Conservation (phyloP, 805 yeast species). For the Candida sithepensis region DNA sequence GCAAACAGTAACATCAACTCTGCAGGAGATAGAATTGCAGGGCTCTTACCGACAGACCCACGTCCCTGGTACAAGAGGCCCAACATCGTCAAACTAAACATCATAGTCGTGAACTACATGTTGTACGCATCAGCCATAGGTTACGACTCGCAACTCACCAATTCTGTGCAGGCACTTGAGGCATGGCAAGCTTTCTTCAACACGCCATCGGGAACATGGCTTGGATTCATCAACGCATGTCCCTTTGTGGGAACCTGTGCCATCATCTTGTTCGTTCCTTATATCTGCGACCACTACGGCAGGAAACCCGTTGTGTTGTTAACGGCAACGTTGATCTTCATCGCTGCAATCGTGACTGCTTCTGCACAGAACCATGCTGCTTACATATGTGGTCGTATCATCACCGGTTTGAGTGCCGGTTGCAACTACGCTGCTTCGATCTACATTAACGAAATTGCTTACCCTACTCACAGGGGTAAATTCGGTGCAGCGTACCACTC, state of each 20-base stretch:
- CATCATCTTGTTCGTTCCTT: no score
- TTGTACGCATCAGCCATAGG: constrained; percentile 38
- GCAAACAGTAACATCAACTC: no score
- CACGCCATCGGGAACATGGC: constrained; percentile 29
- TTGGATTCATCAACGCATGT: constrained; percentile 37
- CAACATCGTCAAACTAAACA: constrained; percentile 37
- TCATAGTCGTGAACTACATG: constrained; percentile 34
- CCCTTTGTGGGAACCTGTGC: constrained; percentile 32
- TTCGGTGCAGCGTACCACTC: constrained; percentile 30
- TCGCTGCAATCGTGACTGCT: constrained; percentile 26
- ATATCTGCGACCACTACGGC: constrained; percentile 39
- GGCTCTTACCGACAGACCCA: constrained; percentile 21
- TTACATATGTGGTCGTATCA: constrained; percentile 31
- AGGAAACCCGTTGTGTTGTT: constrained; percentile 34
- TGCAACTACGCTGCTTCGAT: constrained; percentile 33
- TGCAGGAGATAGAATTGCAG: no score
- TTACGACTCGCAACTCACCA: constrained; percentile 41
- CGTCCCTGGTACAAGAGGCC: constrained; percentile 34
- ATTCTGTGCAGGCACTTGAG: constrained; percentile 40
- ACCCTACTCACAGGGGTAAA: constrained; percentile 30
- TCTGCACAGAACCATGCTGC: constrained; percentile 22
- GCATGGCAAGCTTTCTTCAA: constrained; percentile 35
- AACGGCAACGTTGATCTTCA: constrained; percentile 35
- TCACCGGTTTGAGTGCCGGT: constrained; percentile 29
- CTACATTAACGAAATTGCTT: constrained; percentile 34